These are phyloP conservation scores for Dalbergia oliveri DNA, from an alignment of 306 rosid genomes.

Conservation along the genomic window DNA sequence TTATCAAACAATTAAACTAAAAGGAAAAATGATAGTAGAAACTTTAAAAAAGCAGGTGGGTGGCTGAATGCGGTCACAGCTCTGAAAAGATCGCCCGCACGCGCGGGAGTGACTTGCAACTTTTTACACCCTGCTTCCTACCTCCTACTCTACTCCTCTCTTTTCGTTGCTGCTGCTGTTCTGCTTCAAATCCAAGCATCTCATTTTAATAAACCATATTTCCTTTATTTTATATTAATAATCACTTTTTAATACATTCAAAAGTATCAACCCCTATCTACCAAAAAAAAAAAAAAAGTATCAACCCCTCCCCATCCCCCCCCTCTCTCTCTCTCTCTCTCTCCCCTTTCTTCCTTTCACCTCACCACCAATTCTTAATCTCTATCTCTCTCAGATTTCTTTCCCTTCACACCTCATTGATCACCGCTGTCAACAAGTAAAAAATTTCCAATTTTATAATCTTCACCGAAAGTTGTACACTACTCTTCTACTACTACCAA, in stretches of 20 bases:
- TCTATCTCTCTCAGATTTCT: conserved; percentile 28
- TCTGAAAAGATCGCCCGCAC: conserved; percentile 68
- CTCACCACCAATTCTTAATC: background rate
- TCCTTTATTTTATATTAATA: too few relatives aligned
- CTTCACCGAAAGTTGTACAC: conserved; percentile 47
- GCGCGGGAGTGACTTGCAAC: conserved; percentile 52
- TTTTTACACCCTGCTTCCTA: background rate
- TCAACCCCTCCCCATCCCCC: too few relatives aligned
- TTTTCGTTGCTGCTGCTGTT: background rate
- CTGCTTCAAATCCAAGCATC: background rate
- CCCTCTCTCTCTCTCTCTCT: too few relatives aligned
- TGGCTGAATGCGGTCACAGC: background rate
- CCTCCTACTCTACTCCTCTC: background rate
- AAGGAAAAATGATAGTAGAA: too few relatives aligned
- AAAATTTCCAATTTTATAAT: background rate
- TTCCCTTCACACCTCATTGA: background rate
- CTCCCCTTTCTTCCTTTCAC: too few relatives aligned
- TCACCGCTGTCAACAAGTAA: conserved; percentile 22
- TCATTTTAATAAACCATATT: background rate
- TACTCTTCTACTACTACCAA: background rate
- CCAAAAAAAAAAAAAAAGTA: too few relatives aligned
- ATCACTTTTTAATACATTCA: too few relatives aligned
- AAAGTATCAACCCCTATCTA: too few relatives aligned
- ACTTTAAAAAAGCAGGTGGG: background rate
- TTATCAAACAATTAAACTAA: too few relatives aligned